These are phyloP conservation scores for Apiospora kogelbergensis DNA, from an alignment of 2,329 filamentous ascomycete species.

Conservation along the genomic window DNA sequence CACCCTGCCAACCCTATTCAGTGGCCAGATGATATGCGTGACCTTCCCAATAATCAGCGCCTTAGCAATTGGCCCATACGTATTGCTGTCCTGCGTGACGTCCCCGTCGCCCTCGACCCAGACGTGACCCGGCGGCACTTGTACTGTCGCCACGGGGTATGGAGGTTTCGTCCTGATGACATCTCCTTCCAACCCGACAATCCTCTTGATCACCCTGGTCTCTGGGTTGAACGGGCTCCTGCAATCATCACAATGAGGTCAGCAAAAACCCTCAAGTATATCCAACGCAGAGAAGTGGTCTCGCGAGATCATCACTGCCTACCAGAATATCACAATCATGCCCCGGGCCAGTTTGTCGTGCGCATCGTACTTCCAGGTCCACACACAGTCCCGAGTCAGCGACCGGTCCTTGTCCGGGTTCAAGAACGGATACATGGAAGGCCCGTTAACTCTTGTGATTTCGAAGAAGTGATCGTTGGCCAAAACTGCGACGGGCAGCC, in stretches of 20 bases:
- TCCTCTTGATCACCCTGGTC: conserved; percentile 72
- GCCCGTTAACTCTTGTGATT: conserved; percentile 55
- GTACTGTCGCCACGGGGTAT: conserved; percentile 55
- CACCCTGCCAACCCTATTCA: conserved; percentile 56
- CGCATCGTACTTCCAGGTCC: conserved; percentile 60
- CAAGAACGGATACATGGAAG: conserved; percentile 77
- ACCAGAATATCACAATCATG: conserved; percentile 74
- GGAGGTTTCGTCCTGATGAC: conserved; percentile 65
- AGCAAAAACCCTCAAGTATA: conserved; percentile 11
- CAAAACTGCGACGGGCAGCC: conserved; percentile 62
- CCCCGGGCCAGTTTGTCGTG: conserved; percentile 62
- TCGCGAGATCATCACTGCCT: background rate
- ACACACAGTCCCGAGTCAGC: conserved; percentile 52
- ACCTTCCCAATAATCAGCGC: conserved; percentile 75
- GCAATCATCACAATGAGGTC: conserved; percentile 8
- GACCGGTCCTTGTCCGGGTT: conserved; percentile 65
- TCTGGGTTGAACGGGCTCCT: conserved; percentile 71
- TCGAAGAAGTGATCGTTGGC: conserved; percentile 63
- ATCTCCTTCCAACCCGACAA: conserved; percentile 81
- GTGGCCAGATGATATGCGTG: conserved; percentile 71
- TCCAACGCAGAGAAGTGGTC: background rate
- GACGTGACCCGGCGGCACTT: conserved; percentile 79
- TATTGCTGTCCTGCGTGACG: conserved; percentile 80
- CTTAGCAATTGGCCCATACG: conserved; percentile 80
- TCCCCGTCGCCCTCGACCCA: conserved; percentile 94